Conservation (phyloP, 2,329 filamentous ascomycete species). For the Ophiostoma australiae region DNA sequence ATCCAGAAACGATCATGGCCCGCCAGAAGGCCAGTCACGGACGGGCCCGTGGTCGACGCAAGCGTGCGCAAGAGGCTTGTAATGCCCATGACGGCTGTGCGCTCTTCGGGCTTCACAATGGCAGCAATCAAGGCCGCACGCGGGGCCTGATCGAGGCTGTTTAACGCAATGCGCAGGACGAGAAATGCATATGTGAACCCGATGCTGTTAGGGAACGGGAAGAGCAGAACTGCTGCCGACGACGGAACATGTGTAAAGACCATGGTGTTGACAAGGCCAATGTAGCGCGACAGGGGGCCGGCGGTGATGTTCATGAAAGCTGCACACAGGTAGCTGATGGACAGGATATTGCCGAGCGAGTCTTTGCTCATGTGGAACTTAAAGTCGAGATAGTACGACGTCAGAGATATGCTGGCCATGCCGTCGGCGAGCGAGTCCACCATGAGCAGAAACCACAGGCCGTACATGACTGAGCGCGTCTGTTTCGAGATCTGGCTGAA, state of each 20-base stretch:
- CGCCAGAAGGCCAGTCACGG: constrained; percentile 52
- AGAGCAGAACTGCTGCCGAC: constrained; percentile 55
- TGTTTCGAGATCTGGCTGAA: constrained; percentile 53
- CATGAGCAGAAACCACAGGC: constrained; percentile 59
- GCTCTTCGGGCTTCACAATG: constrained; percentile 58
- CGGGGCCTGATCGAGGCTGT: constrained; percentile 66
- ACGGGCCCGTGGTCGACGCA: constrained; percentile 51
- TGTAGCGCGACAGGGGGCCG: constrained; percentile 51
- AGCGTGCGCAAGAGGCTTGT: constrained; percentile 57
- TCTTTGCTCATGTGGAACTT: constrained; percentile 54
- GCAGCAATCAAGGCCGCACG: constrained; percentile 62
- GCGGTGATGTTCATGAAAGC: constrained; percentile 53
- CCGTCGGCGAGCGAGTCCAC: constrained; percentile 62
- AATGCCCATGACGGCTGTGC: constrained; percentile 67
- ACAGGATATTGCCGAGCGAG: constrained; percentile 55
- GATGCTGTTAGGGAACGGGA: constrained; percentile 51
- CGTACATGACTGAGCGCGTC: constrained; percentile 56
- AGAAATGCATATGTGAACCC: constrained; percentile 52
- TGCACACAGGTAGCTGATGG: constrained; percentile 49
- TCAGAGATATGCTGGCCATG: constrained; percentile 56
- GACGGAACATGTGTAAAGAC: constrained; percentile 59
- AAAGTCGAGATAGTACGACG: constrained; percentile 53
- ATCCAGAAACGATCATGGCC: constrained; percentile 53
- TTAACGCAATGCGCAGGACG: constrained; percentile 56
- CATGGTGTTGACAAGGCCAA: constrained; percentile 62